These are phyloP conservation scores for Penicillium sp. DNA, from an alignment of 2,329 filamentous ascomycete genomes.

Conservation along the genomic window DNA sequence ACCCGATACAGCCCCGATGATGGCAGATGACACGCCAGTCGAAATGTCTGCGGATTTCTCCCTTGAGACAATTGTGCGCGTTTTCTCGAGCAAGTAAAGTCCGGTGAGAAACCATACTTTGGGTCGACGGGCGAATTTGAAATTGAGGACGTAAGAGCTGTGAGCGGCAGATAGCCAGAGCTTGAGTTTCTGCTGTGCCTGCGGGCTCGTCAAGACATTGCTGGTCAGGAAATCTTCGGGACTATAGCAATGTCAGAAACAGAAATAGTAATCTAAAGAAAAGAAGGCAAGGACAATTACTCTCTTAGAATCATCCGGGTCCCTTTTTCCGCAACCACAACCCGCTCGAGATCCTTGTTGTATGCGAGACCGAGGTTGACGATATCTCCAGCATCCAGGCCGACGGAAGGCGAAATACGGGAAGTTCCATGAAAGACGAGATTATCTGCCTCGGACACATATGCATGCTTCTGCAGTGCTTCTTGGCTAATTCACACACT, in stretches of 20 bases:
- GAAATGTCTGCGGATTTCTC: constrained; percentile 17
- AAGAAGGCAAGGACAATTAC: constrained; percentile 4
- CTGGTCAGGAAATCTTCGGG: constrained; percentile 24
- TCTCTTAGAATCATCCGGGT: constrained; percentile 23
- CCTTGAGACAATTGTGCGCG: constrained; percentile 22
- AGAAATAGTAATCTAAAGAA: neutral
- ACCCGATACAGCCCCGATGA: constrained; percentile 26
- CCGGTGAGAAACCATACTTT: constrained; percentile 31
- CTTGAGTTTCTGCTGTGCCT: constrained; percentile 24
- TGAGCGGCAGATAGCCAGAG: constrained; percentile 30
- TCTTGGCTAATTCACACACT: constrained; percentile 12
- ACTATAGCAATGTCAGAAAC: constrained; percentile 6
- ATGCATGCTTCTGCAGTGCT: constrained; percentile 20
- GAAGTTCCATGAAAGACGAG: constrained; percentile 23
- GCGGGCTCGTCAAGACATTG: constrained; percentile 17
- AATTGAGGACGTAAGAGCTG: constrained; percentile 25
- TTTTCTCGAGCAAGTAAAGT: constrained; percentile 25
- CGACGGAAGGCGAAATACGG: constrained; percentile 18
- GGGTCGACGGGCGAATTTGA: constrained; percentile 29
- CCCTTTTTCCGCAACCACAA: constrained; percentile 25
- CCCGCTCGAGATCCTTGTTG: constrained; percentile 25
- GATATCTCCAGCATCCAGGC: constrained; percentile 25
- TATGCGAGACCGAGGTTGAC: constrained; percentile 26
- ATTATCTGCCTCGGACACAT: constrained; percentile 20
- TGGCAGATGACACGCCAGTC: constrained; percentile 20